These are phyloP conservation scores for Cryptosporidium canis DNA, from an alignment of 169 alveolate species.

Conservation along the genomic window DNA sequence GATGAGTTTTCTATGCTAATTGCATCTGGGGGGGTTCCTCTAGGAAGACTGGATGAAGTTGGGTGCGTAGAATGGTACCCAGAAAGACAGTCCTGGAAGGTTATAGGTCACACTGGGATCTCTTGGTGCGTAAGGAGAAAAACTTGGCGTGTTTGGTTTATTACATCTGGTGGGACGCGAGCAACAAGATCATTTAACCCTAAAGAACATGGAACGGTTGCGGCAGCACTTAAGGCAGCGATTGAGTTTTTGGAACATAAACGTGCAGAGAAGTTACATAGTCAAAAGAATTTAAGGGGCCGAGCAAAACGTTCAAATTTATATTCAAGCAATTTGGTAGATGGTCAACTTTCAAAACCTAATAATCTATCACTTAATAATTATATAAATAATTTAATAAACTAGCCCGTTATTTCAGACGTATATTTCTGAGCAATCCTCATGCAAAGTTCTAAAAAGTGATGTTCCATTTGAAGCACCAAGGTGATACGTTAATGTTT, in stretches of 20 bases:
- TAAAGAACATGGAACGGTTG: slow-evolving; percentile 71
- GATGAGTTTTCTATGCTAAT: slow-evolving; percentile 46
- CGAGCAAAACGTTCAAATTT: slow-evolving; percentile 25
- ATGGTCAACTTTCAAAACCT: not conserved
- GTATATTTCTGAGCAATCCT: slow-evolving; percentile 1
- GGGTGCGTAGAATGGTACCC: slow-evolving; percentile 68
- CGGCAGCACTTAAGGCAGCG: slow-evolving; percentile 66
- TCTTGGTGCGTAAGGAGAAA: slow-evolving; percentile 72
- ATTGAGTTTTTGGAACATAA: slow-evolving; percentile 62
- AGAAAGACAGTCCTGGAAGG: slow-evolving; percentile 70
- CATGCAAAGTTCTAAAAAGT: slow-evolving; percentile 50
- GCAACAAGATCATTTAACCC: slow-evolving; percentile 72
- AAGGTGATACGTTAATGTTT: not conserved
- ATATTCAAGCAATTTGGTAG: not conserved
- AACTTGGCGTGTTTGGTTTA: slow-evolving; percentile 73
- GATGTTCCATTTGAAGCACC: slow-evolving; percentile 58
- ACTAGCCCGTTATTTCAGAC: not conserved
- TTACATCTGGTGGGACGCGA: slow-evolving; percentile 59
- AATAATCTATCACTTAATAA: not conserved
- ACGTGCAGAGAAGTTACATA: slow-evolving; percentile 55
- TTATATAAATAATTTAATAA: slow-evolving; percentile 5
- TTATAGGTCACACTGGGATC: slow-evolving; percentile 65
- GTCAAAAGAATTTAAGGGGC: slow-evolving; percentile 16
- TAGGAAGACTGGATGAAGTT: slow-evolving; percentile 50
- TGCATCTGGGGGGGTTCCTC: slow-evolving; percentile 72